Evolutionary conservation across 2,329 filamentous ascomycete genomes (phyloP).

Genomic region (Epicoccum sorghinum): DNA sequence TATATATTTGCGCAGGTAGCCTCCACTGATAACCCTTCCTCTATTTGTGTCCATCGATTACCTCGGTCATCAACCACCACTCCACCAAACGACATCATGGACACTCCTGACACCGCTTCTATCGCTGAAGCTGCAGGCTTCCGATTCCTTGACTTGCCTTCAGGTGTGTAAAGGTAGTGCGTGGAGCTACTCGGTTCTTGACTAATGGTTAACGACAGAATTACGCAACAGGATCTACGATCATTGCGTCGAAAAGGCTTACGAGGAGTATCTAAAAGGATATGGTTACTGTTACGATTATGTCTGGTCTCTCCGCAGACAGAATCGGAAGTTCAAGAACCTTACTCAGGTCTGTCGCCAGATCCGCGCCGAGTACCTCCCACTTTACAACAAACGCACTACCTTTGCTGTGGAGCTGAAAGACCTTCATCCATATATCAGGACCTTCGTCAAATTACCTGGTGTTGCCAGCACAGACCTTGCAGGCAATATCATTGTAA

Average conservation of each 20-base stretch:
- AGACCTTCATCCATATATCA: not conserved
- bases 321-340: not conserved
- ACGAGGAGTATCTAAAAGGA: not conserved
- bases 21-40: too few species aligned
- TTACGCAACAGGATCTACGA: not conserved
- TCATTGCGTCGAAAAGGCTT: not conserved
- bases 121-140: not conserved
- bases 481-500: not conserved
- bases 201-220: not conserved
- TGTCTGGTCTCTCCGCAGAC: not conserved
- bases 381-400: not conserved
- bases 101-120: not conserved
- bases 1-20: too few species aligned
- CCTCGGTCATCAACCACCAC: too few species aligned
- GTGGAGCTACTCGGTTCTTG: not conserved
- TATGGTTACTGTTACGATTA: not conserved
- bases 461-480: not conserved
- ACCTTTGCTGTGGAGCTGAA: not conserved
- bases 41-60: too few species aligned
- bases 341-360: not conserved
- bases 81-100: too few species aligned
- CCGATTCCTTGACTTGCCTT: not conserved
- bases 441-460: not conserved
- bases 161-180: not conserved
- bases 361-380: constrained; percentile 3